Evolutionary conservation across 208 protist species (phyloP), one percentile per base, ranked within the genome.

Genomic region (Eutreptiella sp.): DNA sequence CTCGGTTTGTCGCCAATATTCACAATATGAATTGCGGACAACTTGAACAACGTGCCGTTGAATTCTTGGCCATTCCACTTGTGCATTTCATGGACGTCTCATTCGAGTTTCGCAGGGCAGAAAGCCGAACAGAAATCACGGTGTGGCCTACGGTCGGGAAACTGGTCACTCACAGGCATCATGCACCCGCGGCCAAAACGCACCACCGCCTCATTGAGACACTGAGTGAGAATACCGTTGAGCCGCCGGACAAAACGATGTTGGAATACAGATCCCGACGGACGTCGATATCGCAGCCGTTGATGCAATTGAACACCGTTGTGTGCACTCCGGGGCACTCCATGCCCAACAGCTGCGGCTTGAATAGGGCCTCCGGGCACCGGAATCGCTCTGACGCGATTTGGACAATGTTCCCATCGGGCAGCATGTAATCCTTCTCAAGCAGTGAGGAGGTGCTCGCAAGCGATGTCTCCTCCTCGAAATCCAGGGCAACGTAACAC

Each of bases 401-500:
- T 4, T 14, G 62, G 50, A 81, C 68, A 4, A 73, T 63, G 19
- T 46, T 0, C 31, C 74, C 74, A 48, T 79, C 74, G 11, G 74
- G 74, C 21, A 78, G 43, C 14, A 72, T 53, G 35, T 81, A 81
- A 34, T 50, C n/a, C n/a, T n/a, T n/a, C n/a, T n/a, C n/a, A n/a
- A n/a, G n/a, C n/a, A n/a, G n/a, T n/a, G n/a, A n/a, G n/a, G n/a
- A n/a, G n/a, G n/a, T n/a, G n/a, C n/a, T n/a, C n/a, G n/a, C n/a
- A n/a, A n/a, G n/a, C n/a, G n/a, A n/a, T n/a, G n/a, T 84, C 43
- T 90, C 84, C 31, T 68, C 35, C 35, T 91, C 77, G 28, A 82
- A 92, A 63, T 92, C 87, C 7, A 83, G 60, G 3, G 89, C 85
- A 36, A 95, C 80, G 73, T 95, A 93, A 76, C 74, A 75, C 21